A percentile compares a stretch with the other conserved stretches of the same genome.
Evolutionary conservation across 1,139 yeast genomes (phyloP).

Genomic region (Debaryomyces psychrophilus): DNA sequence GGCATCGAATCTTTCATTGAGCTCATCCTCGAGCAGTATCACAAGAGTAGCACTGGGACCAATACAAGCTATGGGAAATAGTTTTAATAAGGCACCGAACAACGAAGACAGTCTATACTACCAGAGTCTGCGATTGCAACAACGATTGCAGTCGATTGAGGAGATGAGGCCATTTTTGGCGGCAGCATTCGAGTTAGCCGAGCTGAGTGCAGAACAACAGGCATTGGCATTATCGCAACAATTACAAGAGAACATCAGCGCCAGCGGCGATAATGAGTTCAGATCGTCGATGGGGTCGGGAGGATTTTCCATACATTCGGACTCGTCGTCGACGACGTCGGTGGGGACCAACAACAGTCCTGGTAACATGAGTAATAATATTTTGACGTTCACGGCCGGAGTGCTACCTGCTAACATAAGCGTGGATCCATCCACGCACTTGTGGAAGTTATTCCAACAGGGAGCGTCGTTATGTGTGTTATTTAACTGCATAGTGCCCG

Average conservation of each 20-base stretch:
- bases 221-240: conserved; percentile 59
- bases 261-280: conserved; percentile 23
- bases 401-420: conserved; percentile 70
- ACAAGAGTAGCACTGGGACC: conserved; percentile 50
- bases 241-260: conserved; percentile 23
- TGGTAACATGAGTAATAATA: conserved; percentile 27
- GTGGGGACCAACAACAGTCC: conserved; percentile 12
- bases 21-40: conserved; percentile 33
- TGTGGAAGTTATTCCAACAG: conserved; percentile 86
- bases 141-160: conserved; percentile 62
- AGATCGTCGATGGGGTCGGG: conserved; percentile 32
- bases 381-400: conserved; percentile 72
- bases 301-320: conserved; percentile 30
- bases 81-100: conserved; percentile 66
- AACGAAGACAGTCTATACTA: conserved; percentile 75
- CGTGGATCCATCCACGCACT: conserved; percentile 90
- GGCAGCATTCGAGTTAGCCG: conserved; percentile 58
- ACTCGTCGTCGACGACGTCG: conserved; percentile 21
- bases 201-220: conserved; percentile 70
- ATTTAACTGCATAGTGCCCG: conserved; percentile 59
- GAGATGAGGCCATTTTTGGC: conserved; percentile 74
- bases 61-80: conserved; percentile 31
- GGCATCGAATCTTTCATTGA: conserved; percentile 34
- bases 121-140: conserved; percentile 63
- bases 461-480: conserved; percentile 91